Percentiles rank a stretch among this genome's conserved stretches.
Conservation (phyloP, 2,329 filamentous ascomycete genomes). For the Colletotrichum cuscutae region DNA sequence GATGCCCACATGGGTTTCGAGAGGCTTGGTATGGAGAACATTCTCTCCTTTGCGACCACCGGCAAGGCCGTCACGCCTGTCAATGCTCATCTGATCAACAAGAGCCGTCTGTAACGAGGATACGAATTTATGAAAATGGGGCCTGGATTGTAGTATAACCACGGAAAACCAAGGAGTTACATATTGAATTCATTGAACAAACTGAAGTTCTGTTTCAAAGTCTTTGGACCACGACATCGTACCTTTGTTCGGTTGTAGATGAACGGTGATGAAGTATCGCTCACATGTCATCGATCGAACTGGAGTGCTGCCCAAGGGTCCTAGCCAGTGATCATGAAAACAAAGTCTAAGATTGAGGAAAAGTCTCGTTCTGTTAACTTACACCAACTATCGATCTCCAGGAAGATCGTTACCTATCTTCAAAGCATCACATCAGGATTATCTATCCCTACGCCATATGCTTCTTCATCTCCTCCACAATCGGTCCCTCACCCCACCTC, state of each 20-base stretch:
- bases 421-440: neutral
- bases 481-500: neutral
- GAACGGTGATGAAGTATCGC: neutral
- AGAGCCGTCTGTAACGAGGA: conserved; percentile 19
- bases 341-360: neutral
- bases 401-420: neutral
- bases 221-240: neutral
- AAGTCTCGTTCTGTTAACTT: fast-evolving
- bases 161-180: conserved; percentile 11
- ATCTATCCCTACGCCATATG: neutral
- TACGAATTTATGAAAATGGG: neutral
- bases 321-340: neutral
- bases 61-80: conserved; percentile 28
- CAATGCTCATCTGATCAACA: conserved; percentile 29
- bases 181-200: neutral
- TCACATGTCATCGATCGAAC: neutral
- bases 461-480: neutral
- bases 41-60: conserved; percentile 14
- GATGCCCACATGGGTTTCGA: conserved; percentile 32
- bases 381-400: neutral
- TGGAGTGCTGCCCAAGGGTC: neutral
- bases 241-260: neutral
- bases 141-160: neutral
- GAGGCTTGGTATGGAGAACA: conserved; percentile 30
- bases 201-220: neutral